Base-by-base conservation (phyloP, 306 rosid genomes). In the Sicyos edulis region DNA sequence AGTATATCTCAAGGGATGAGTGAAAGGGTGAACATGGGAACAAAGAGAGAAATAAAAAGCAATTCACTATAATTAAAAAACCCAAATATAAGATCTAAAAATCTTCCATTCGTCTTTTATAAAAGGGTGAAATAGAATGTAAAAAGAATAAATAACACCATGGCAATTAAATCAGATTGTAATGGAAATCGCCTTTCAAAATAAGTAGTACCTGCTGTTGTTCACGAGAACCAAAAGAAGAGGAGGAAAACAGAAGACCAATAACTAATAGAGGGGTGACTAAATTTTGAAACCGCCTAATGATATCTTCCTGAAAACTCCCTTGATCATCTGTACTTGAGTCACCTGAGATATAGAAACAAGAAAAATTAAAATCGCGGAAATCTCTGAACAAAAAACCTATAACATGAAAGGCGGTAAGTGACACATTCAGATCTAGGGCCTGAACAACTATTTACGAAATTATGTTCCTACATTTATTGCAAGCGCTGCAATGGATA, bases 291-390 rank as follows among this genome's bases (percentile, higher is more conserved):
- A 85, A 75, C 70, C 83, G 84, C 80, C 74, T 91, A 81, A 85
- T 17, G 75, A 91, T 78, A 55, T 81, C 15, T 54, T 87, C 90
- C 68, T 83, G 87, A 83, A 82, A 87, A 77, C 37, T 80, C 50
- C 89, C 89, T 0, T 75, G 78, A 20, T 83, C 97, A 42, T 89
- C 97, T 0, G 92, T n/a, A n/a, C n/a, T n/a, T n/a, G n/a, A n/a
- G n/a, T n/a, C n/a, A n/a, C n/a, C n/a, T n/a, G n/a, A n/a, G n/a
- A n/a, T n/a, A n/a, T n/a, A n/a, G n/a, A n/a, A n/a, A n/a, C n/a
- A n/a, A n/a, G n/a, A n/a, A n/a, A n/a, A n/a, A n/a, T n/a, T n/a
- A n/a, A n/a, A n/a, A n/a, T n/a, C n/a, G n/a, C n/a, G n/a, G n/a
- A 54, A 19, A 65, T 44, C 24, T 11, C 54, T 24, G 32, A n/a